Evolutionary conservation across 208 protist genomes (phyloP), one percentile per base, ranked within the genome.

Genomic region (Leishmania tropica): DNA sequence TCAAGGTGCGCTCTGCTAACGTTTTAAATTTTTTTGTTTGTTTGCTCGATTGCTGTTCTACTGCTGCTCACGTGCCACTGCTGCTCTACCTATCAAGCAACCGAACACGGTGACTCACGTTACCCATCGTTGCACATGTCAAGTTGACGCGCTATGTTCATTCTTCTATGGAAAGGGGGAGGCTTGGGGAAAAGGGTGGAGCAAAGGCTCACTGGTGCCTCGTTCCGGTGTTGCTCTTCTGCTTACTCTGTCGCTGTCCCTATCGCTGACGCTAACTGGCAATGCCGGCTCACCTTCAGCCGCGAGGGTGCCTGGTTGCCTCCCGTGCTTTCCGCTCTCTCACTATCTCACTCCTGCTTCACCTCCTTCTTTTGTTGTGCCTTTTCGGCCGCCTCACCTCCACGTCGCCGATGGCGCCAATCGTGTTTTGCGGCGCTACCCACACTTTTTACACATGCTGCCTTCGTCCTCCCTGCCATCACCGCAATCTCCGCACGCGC

Each of bases 1-100:
- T 45, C 31, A 45, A n/a, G 24, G 64, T 42, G 64, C 2, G 28
- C 35, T 35, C 70, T 76, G 31, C 51, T 71, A 40, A 37, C 53
- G n/a, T 64, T 75, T 54, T 42, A 64, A 7, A 54, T 81, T 65
- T 68, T 0, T 65, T 83, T 72, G 1, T 31, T 75, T 47, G 76
- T 53, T 71, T n/a, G 15, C 28, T 62, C 7, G 3, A 2, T 40
- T 13, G 28, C 56, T 62, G 56, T 62, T 62, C 28, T 31, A 11
- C 56, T 17, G 37, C 65, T 71, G 65, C 19, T 71, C 15, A 45
- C 37, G 11, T 28, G 28, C 1, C 37, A 8, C 65, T 71, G 13
- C 65, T 73, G 7, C 8, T 35, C 21, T 51, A 0, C 48, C 37
- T 28, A 3, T 17, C 15, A 45, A 31, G 8, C 68, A 47, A 48